phyloP scores from a whole-genome alignment of 441 rosid genomes.

The Populus hybrid region DNA sequence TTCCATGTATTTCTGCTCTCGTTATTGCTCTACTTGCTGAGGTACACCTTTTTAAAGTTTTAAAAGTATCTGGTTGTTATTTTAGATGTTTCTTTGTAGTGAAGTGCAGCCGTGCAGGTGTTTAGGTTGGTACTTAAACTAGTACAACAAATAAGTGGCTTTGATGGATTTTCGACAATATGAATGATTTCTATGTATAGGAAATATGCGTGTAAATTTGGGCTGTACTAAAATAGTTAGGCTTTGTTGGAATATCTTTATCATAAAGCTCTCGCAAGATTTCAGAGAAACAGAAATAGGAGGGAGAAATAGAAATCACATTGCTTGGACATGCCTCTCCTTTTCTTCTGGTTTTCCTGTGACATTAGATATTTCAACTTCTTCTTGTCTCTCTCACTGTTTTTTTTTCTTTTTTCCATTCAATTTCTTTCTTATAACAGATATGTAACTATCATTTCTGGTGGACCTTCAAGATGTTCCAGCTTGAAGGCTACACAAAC shows the following conservation, averaged over 20 bases:
- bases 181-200: not conserved
- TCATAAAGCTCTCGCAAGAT: not conserved
- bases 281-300: not conserved
- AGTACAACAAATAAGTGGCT: not conserved
- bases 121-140: not conserved
- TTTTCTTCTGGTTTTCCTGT: not conserved
- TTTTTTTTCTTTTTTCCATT: too few species aligned
- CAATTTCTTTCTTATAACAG: not conserved
- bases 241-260: not conserved
- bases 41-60: constrained; percentile 34
- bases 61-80: not conserved
- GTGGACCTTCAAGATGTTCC: not conserved
- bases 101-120: not conserved
- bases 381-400: not conserved
- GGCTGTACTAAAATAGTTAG: not conserved
- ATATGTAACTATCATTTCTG: not conserved
- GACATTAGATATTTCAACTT: not conserved
- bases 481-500: not conserved
- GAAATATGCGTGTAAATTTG: not conserved
- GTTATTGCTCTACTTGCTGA: constrained; percentile 93
- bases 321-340: not conserved
- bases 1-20: constrained; percentile 97
- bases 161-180: not conserved
- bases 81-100: not conserved
- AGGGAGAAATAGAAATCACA: not conserved